These are phyloP conservation scores for Secale cereale DNA, from an alignment of 176 grass and related monocot genomes.

Conservation along the genomic window DNA sequence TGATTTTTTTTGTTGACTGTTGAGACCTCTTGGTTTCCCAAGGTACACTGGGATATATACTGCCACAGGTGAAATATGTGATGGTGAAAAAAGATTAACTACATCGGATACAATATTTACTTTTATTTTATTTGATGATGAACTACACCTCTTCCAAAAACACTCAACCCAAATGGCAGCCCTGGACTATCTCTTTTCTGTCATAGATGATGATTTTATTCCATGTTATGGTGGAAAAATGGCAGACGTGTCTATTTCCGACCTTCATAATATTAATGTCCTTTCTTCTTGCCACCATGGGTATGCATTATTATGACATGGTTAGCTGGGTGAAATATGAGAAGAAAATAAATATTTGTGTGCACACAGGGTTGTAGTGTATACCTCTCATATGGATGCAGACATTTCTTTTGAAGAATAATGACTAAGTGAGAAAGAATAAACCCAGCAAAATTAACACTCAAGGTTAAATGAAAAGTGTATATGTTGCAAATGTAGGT, in stretches of 20 bases:
- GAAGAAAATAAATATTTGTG: too few species aligned
- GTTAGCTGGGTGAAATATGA: background rate
- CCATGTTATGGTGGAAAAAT: constrained; percentile 95
- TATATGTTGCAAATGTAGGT: constrained; percentile 42
- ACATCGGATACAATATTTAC: constrained; percentile 56
- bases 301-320: background rate
- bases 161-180: constrained; percentile 93
- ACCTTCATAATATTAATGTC: background rate
- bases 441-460: background rate
- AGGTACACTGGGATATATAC: constrained; percentile 78
- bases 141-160: constrained; percentile 67
- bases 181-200: constrained; percentile 92
- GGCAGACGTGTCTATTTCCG: constrained; percentile 51
- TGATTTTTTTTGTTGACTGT: background rate
- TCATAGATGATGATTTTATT: constrained; percentile 73
- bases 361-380: background rate
- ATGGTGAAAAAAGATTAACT: constrained; percentile 71
- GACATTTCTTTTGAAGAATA: constrained; percentile 4
- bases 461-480: constrained; percentile 16
- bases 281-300: background rate
- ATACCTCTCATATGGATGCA: background rate
- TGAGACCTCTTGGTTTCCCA: constrained; percentile 75
- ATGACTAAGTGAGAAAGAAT: background rate
- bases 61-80: constrained; percentile 91
- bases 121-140: constrained; percentile 81